Conservation (phyloP, 371 early-diverging fungal species). For the Mucor racemosus region DNA sequence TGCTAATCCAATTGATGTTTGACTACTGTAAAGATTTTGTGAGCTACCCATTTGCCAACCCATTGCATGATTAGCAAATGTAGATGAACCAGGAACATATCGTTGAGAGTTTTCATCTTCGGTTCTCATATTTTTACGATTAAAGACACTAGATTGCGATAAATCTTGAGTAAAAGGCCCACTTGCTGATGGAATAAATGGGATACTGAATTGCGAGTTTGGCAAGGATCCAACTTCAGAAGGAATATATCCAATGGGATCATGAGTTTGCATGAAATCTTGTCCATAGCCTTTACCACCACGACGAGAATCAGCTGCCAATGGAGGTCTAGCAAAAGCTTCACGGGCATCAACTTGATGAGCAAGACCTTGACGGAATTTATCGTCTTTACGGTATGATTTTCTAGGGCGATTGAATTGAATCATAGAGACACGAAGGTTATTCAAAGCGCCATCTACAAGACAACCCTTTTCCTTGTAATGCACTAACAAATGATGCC, state of each 20-base stretch:
- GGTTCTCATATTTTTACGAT: conserved; percentile 43
- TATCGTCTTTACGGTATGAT: conserved; percentile 64
- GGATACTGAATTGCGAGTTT: conserved; percentile 65
- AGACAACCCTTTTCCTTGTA: conserved; percentile 91
- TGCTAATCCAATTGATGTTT: conserved; percentile 56
- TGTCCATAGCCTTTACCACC: conserved; percentile 50
- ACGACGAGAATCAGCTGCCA: conserved; percentile 60
- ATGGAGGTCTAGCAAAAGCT: conserved; percentile 66
- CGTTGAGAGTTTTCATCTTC: conserved; percentile 31
- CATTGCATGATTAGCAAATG: conserved; percentile 47
- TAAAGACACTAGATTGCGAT: conserved; percentile 57
- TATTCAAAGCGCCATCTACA: conserved; percentile 94
- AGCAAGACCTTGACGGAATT: conserved; percentile 67
- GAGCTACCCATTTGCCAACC: conserved; percentile 39
- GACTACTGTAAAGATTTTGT: conserved; percentile 57
- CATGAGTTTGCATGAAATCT: conserved; percentile 64
- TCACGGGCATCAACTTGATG: conserved; percentile 73
- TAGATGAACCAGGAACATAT: conserved; percentile 46
- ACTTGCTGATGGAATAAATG: conserved; percentile 65
- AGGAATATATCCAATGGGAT: conserved; percentile 63
- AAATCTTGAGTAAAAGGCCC: conserved; percentile 77
- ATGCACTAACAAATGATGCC: conserved; percentile 94
- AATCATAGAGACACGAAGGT: conserved; percentile 85
- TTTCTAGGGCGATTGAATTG: conserved; percentile 83
- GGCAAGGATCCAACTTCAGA: conserved; percentile 62